Evolutionary conservation across 345 rosid genomes (phyloP).

Genomic region (Eucalyptus marginata): DNA sequence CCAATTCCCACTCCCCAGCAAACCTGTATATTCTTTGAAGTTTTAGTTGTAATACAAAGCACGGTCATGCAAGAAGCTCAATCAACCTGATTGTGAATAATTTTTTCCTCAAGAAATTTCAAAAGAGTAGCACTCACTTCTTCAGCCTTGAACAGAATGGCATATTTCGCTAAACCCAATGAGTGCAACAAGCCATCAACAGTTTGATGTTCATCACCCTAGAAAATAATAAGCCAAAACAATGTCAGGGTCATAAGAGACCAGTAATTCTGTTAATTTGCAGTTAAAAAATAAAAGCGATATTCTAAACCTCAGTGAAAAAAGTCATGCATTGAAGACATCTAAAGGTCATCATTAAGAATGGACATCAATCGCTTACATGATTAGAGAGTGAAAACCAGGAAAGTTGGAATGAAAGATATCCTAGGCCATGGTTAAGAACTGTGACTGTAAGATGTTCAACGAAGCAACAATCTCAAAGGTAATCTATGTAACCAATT

Average conservation of each 20-base stretch:
- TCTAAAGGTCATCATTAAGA: neutral
- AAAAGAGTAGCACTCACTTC: conserved; percentile 41
- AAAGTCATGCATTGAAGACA: neutral
- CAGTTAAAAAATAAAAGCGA: neutral
- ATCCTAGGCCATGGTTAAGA: neutral
- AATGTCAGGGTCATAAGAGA: neutral
- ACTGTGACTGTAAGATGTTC: neutral
- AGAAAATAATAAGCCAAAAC: neutral
- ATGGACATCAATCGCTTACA: neutral
- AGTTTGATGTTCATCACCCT: conserved; percentile 67
- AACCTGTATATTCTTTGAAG: neutral
- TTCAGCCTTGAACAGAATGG: conserved; percentile 72
- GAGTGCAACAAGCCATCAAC: conserved; percentile 72
- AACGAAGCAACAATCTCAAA: neutral
- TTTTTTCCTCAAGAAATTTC: neutral
- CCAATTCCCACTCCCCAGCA: neutral
- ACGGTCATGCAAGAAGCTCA: neutral
- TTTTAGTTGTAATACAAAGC: neutral
- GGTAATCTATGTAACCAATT: neutral
- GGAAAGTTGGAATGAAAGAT: neutral
- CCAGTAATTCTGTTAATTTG: neutral
- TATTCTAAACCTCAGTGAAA: neutral
- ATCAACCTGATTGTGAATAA: neutral
- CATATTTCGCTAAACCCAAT: conserved; percentile 73
- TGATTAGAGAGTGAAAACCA: neutral